Conservation (phyloP, 2,329 filamentous ascomycete genomes). For the Aspergillus glaucus region DNA sequence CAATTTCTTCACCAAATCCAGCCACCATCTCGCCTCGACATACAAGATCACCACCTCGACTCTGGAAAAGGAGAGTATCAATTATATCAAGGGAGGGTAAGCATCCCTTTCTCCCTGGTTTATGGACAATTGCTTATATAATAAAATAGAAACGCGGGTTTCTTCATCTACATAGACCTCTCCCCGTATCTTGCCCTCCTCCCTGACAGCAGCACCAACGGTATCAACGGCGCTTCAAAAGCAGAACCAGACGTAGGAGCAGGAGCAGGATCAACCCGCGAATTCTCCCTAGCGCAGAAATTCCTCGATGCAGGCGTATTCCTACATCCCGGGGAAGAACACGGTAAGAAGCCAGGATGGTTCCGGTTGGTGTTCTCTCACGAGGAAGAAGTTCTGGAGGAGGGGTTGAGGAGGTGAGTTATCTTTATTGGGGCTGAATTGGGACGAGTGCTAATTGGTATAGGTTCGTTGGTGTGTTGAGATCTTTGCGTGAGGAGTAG, state of each 20-base stretch:
- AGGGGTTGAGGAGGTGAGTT: slow-evolving; percentile 29
- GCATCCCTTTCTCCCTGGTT: neutral
- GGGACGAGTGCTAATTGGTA: neutral
- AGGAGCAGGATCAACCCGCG: slow-evolving; percentile 24
- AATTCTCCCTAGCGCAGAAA: slow-evolving; percentile 41
- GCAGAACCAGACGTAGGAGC: no score
- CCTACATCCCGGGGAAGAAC: slow-evolving; percentile 44
- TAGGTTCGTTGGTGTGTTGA: neutral
- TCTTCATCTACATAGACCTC: slow-evolving; percentile 42
- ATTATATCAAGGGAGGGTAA: slow-evolving; percentile 30
- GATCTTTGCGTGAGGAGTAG: neutral
- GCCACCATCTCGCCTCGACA: slow-evolving; percentile 15
- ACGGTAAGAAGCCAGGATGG: slow-evolving; percentile 43
- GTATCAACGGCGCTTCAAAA: no score
- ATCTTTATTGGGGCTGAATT: neutral
- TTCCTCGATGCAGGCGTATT: slow-evolving; percentile 46
- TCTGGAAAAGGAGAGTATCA: slow-evolving; percentile 32
- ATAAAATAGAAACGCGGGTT: slow-evolving; percentile 35
- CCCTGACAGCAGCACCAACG: no score
- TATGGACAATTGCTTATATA: neutral
- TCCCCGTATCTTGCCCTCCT: slow-evolving; percentile 35
- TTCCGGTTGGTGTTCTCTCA: slow-evolving; percentile 49
- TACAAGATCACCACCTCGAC: slow-evolving; percentile 26
- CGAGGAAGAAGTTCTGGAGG: slow-evolving; percentile 27
- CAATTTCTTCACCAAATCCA: slow-evolving; percentile 20